phyloP scores from a whole-genome alignment of 768 basidiomycete species.

The Termitomyces sp. region DNA sequence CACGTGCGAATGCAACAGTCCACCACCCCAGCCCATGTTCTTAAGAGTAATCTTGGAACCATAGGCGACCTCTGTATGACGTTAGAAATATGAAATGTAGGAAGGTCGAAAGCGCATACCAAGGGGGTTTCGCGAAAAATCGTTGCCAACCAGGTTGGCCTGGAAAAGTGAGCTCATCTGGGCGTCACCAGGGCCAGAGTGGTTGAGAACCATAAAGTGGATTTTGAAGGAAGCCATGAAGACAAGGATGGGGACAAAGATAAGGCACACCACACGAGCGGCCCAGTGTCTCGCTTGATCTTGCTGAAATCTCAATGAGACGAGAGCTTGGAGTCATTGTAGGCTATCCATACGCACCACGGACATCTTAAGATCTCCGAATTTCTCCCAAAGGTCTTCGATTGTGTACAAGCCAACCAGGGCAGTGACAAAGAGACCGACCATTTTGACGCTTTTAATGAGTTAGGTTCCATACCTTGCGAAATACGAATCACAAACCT shows the following conservation, averaged over 20 bases:
- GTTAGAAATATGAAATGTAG: not conserved
- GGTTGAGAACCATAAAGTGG: slow-evolving; percentile 92
- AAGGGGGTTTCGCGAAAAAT: slow-evolving; percentile 87
- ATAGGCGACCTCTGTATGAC: slow-evolving; percentile 66
- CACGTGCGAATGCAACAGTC: slow-evolving; percentile 94
- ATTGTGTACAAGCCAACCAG: slow-evolving; percentile 94
- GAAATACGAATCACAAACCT: slow-evolving; percentile 42
- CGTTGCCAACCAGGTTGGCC: slow-evolving; percentile 91
- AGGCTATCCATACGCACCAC: slow-evolving; percentile 46
- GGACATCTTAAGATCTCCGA: slow-evolving; percentile 92
- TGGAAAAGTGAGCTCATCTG: slow-evolving; percentile 99
- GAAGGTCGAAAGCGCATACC: slow-evolving; percentile 36
- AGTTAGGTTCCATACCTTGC: not conserved
- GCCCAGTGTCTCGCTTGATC: slow-evolving; percentile 90
- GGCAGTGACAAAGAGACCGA: slow-evolving; percentile 93
- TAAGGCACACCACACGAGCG: slow-evolving; percentile 80
- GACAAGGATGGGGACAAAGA: slow-evolving; percentile 84
- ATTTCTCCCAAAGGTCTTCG: slow-evolving; percentile 98
- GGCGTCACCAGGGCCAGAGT: slow-evolving; percentile 93
- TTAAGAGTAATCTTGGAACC: slow-evolving; percentile 92
- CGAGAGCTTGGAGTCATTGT: not conserved
- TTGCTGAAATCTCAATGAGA: slow-evolving; percentile 40
- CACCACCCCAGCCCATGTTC: slow-evolving; percentile 97
- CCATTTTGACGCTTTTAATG: slow-evolving; percentile 79
- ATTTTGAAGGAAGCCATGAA: slow-evolving; percentile 95